Evolutionary conservation across 805 yeast species (phyloP).

Genomic region (Tetrapisispora nanseiensis): DNA sequence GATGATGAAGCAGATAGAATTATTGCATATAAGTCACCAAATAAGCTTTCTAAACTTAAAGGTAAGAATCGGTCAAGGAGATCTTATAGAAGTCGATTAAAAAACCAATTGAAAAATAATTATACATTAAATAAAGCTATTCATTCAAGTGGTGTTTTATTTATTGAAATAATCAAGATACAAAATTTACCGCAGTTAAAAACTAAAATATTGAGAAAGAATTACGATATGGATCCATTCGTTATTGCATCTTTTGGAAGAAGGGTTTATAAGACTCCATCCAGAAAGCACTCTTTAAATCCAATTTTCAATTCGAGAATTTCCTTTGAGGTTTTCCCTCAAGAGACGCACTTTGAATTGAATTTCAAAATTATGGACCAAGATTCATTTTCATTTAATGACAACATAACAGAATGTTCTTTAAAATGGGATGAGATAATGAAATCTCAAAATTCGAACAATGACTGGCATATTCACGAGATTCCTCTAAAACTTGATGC

Average conservation of each 20-base stretch:
- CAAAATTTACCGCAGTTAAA: conserved; percentile 69
- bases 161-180: conserved; percentile 66
- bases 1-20: conserved; percentile 6
- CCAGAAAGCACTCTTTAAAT: conserved; percentile 70
- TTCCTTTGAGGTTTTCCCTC: conserved; percentile 63
- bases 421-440: conserved; percentile 44
- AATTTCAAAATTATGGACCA: conserved; percentile 72
- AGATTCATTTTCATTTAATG: conserved; percentile 76
- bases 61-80: conserved; percentile 4
- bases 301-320: conserved; percentile 77
- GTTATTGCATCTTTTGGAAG: conserved; percentile 86
- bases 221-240: conserved; percentile 92
- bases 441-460: conserved; percentile 21
- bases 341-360: conserved; percentile 57
- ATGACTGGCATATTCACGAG: conserved; percentile 23
- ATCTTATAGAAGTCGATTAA: conserved; percentile 5
- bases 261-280: conserved; percentile 75
- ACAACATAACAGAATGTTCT: conserved; percentile 60
- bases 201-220: conserved; percentile 51
- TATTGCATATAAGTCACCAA: conserved; percentile 2
- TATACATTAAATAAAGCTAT: conserved; percentile 22
- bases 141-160: conserved; percentile 54
- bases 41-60: conserved; percentile 4
- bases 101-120: conserved; percentile 9
- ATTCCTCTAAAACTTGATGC: conserved; percentile 28